These are phyloP conservation scores for Coniochaeta prunicola DNA, from an alignment of 2,329 filamentous ascomycete species.

Conservation along the genomic window DNA sequence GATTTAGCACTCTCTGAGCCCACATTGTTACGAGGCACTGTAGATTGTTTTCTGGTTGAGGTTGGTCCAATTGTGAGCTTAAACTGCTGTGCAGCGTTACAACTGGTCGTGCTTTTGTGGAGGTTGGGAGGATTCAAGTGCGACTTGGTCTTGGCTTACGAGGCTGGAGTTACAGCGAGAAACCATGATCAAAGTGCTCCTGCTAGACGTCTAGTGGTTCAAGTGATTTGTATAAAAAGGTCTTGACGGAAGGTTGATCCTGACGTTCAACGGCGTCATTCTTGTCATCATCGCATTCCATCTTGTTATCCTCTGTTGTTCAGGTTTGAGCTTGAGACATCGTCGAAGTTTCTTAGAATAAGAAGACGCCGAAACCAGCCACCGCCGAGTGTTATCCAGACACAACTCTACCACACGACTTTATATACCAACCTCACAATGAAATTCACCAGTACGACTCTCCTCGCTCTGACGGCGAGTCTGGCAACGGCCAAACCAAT, in stretches of 20 bases:
- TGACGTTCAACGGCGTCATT: background rate
- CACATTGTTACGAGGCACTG: background rate
- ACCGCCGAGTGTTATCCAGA: no score
- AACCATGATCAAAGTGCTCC: background rate
- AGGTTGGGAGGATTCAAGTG: background rate
- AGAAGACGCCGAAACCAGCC: background rate
- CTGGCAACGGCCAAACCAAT: conserved; percentile 16
- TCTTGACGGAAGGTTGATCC: background rate
- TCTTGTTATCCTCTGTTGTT: background rate
- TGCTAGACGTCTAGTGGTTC: no score
- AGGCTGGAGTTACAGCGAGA: background rate
- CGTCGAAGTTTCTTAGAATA: background rate
- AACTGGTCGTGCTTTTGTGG: background rate
- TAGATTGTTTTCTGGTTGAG: background rate
- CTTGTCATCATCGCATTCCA: background rate
- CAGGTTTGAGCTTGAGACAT: background rate
- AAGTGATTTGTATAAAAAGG: no score
- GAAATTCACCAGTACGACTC: background rate
- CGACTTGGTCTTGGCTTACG: background rate
- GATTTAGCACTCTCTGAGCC: background rate
- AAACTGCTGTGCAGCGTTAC: background rate
- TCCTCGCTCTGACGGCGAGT: conserved; percentile 2
- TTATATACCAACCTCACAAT: conserved; percentile 1
- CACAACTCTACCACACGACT: background rate
- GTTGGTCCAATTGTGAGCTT: background rate